Conservation (phyloP, 2,329 filamentous ascomycete genomes). For the Dissoconium aciculare region DNA sequence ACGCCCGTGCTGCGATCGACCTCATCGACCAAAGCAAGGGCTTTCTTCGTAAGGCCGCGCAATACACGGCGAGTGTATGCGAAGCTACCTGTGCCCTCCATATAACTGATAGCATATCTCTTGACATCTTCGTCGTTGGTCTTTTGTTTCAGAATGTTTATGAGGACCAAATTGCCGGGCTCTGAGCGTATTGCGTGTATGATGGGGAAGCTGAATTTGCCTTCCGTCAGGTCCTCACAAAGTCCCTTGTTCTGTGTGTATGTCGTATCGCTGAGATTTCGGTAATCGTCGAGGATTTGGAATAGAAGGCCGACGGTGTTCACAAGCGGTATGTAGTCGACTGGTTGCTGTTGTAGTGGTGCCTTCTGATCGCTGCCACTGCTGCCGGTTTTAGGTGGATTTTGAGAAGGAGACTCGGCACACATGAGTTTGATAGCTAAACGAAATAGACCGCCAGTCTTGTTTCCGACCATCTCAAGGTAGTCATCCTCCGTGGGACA, state of each 20-base stretch:
- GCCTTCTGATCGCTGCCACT: background rate
- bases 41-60: conserved; percentile 30
- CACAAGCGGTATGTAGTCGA: conserved; percentile 68
- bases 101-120: conserved; percentile 75
- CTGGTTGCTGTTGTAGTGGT: background rate
- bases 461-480: conserved; percentile 86
- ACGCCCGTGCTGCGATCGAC: conserved; percentile 19
- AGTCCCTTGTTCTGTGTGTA: conserved; percentile 85
- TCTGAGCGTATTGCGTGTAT: conserved; percentile 81
- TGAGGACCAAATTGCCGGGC: conserved; percentile 58
- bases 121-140: conserved; percentile 78
- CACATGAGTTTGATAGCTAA: conserved; percentile 81
- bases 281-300: conserved; percentile 87
- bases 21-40: conserved; percentile 29
- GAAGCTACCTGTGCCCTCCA: conserved; percentile 82
- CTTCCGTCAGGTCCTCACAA: conserved; percentile 89
- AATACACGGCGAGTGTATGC: conserved; percentile 58
- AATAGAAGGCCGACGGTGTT: conserved; percentile 75
- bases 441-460: conserved; percentile 76
- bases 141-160: conserved; percentile 88
- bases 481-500: conserved; percentile 81
- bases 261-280: conserved; percentile 51
- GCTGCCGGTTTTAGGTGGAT: conserved; percentile 2
- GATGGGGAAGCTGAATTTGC: conserved; percentile 91
- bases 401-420: conserved; percentile 42